A percentile compares a stretch with the other conserved stretches of the same genome.
Evolutionary conservation across 176 grass and related monocot species (phyloP).

Genomic region (Aegilops sharonensis): DNA sequence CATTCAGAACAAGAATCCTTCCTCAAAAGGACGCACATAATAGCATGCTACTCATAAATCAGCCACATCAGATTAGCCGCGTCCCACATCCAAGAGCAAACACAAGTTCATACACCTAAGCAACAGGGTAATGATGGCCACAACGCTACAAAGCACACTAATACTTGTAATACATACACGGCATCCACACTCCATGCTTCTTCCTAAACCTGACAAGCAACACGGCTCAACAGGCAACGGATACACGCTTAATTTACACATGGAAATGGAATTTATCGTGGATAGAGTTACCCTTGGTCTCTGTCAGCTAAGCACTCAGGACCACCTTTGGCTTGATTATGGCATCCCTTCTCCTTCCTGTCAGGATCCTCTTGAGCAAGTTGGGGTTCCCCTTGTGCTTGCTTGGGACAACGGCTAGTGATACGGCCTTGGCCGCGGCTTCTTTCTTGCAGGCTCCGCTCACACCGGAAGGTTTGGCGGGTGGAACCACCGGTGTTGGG

Average conservation of each 20-base stretch:
- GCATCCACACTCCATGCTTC: neutral
- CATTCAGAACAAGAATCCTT: neutral
- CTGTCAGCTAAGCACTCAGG: constrained; percentile 34
- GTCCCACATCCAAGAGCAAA: neutral
- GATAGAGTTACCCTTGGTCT: neutral
- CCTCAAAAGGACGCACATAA: neutral
- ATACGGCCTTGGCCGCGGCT: constrained; percentile 29
- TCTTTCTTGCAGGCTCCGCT: constrained; percentile 29
- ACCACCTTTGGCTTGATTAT: constrained; percentile 40
- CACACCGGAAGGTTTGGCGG: neutral
- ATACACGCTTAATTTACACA: constrained; percentile 14
- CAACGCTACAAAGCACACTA: neutral
- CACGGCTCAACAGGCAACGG: neutral
- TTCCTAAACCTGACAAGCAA: constrained; percentile 3
- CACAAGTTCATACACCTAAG: neutral
- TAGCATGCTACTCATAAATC: neutral
- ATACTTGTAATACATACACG: neutral
- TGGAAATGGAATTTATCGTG: neutral
- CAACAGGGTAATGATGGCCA: neutral
- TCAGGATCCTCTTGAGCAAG: constrained; percentile 68
- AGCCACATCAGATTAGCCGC: too few relatives aligned
- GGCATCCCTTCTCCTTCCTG: constrained; percentile 58
- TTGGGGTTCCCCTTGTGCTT: constrained; percentile 51
- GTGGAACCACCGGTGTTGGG: neutral
- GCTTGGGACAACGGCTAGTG: constrained; percentile 41